A percentile compares a stretch with the other conserved stretches of the same genome.
These are phyloP conservation scores for Moelleriella libera DNA, from an alignment of 2,329 filamentous ascomycete genomes.

Conservation along the genomic window DNA sequence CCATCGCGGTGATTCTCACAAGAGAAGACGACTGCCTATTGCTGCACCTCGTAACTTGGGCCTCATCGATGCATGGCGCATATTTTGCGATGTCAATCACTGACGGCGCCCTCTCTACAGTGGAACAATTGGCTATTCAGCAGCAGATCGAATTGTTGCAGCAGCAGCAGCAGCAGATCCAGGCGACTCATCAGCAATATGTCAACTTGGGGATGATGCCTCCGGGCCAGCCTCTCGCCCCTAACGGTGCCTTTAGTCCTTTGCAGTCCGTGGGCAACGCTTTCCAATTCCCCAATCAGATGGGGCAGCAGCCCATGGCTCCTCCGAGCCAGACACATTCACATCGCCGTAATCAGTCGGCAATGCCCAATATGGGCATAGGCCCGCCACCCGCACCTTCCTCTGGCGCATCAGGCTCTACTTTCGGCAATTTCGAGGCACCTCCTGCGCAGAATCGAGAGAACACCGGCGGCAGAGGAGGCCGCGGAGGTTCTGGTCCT, in stretches of 20 bases:
- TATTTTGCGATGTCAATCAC: background rate
- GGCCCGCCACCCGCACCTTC: slow-evolving; percentile 82
- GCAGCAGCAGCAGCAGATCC: slow-evolving; percentile 95
- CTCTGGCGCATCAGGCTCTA: slow-evolving; percentile 68
- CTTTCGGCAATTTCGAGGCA: slow-evolving; percentile 67
- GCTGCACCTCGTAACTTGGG: too few relatives aligned
- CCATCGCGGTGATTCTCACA: too few relatives aligned
- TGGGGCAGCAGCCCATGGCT: slow-evolving; percentile 63
- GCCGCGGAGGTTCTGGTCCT: slow-evolving; percentile 49
- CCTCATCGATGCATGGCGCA: too few relatives aligned
- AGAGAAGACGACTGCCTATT: too few relatives aligned
- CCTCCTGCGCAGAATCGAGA: slow-evolving; percentile 23
- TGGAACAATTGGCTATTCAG: slow-evolving; percentile 95
- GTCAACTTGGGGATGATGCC: slow-evolving; percentile 94
- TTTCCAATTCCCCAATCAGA: slow-evolving; percentile 79
- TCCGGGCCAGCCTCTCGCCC: slow-evolving; percentile 61
- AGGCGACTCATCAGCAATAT: slow-evolving; percentile 93
- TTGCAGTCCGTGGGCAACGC: slow-evolving; percentile 70
- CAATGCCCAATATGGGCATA: slow-evolving; percentile 83
- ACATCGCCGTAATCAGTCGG: slow-evolving; percentile 97
- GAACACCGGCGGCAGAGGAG: slow-evolving; percentile 43
- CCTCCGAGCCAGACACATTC: slow-evolving; percentile 64
- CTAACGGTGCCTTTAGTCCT: slow-evolving; percentile 58
- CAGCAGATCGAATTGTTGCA: slow-evolving; percentile 96
- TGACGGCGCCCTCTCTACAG: slow-evolving; percentile 27